A percentile compares a stretch with the other conserved stretches of the same genome.
These are phyloP conservation scores for Talaromyces sp. DNA, from an alignment of 2,329 filamentous ascomycete species.

Conservation along the genomic window DNA sequence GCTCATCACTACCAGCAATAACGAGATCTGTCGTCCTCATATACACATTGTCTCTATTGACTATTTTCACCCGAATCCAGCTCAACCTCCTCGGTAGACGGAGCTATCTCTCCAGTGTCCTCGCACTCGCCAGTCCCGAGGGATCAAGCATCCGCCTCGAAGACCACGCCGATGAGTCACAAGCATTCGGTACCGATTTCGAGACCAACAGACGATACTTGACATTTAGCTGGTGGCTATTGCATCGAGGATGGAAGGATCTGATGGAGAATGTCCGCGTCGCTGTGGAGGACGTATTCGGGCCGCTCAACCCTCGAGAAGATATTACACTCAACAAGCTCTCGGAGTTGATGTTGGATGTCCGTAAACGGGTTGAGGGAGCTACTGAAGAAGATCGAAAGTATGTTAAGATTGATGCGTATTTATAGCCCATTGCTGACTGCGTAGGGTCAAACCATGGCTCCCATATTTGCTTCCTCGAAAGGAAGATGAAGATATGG, in stretches of 20 bases:
- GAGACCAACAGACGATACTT: constrained; percentile 94
- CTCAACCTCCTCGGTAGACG: constrained; percentile 93
- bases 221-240: constrained; percentile 96
- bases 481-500: constrained; percentile 71
- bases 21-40: constrained; percentile 87
- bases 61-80: constrained; percentile 89
- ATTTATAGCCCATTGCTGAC: constrained; percentile 9
- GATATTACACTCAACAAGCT: constrained; percentile 78
- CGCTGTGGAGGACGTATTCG: constrained; percentile 88
- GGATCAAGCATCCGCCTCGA: constrained; percentile 79
- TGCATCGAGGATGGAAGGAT: constrained; percentile 84
- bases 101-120: constrained; percentile 93
- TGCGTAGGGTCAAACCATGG: constrained; percentile 63
- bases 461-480: constrained; percentile 79
- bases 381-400: constrained; percentile 61
- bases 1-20: constrained; percentile 59
- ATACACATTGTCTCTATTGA: constrained; percentile 85
- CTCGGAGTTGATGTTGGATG: constrained; percentile 74
- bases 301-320: constrained; percentile 82
- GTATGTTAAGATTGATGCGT: constrained; percentile 28
- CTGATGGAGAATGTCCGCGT: constrained; percentile 75
- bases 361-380: constrained; percentile 82
- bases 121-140: constrained; percentile 79
- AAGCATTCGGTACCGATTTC: constrained; percentile 86
- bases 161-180: constrained; percentile 87